phyloP scores from a whole-genome alignment of 164 flowering plant species.

The Santalum album region DNA sequence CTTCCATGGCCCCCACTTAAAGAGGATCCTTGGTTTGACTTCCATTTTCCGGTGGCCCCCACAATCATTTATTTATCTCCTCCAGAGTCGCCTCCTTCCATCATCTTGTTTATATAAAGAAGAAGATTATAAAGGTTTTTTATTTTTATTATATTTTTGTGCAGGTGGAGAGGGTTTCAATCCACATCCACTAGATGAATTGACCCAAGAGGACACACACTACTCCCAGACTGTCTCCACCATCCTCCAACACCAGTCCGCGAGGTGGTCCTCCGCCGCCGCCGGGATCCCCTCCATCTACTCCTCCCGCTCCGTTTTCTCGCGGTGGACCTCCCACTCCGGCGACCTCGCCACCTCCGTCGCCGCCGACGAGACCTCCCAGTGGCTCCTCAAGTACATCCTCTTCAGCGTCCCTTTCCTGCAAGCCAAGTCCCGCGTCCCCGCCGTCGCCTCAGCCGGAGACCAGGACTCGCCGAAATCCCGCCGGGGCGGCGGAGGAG shows the following conservation, averaged over 20 bases:
- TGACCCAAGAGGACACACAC: slow-evolving; percentile 56
- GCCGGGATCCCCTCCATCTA: slow-evolving; percentile 15
- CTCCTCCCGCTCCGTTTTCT: slow-evolving; percentile 34
- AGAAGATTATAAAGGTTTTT: too few relatives aligned
- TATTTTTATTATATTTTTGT: neutral
- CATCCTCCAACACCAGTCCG: slow-evolving; percentile 46
- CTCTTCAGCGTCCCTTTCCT: slow-evolving; percentile 48
- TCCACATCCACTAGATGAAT: slow-evolving; percentile 22
- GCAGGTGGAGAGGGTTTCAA: slow-evolving; percentile 12
- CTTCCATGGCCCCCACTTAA: too few relatives aligned
- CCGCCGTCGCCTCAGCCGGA: slow-evolving; percentile 28
- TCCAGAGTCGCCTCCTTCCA: too few relatives aligned
- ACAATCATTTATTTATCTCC: too few relatives aligned
- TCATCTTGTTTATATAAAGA: too few relatives aligned
- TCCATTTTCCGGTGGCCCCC: too few relatives aligned
- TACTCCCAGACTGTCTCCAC: slow-evolving; percentile 76
- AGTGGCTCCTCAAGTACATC: slow-evolving; percentile 67
- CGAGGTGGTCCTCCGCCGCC: slow-evolving; percentile 28
- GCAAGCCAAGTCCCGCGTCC: slow-evolving; percentile 43
- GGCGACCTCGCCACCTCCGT: slow-evolving; percentile 21
- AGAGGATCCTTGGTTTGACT: too few relatives aligned
- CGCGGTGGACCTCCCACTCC: slow-evolving; percentile 38
- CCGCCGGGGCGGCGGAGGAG: slow-evolving; percentile 14
- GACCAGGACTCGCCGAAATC: neutral
- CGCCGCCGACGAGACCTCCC: slow-evolving; percentile 36